Conservation (phyloP, 176 grass and related monocot genomes). For the Eragrostis curvula region DNA sequence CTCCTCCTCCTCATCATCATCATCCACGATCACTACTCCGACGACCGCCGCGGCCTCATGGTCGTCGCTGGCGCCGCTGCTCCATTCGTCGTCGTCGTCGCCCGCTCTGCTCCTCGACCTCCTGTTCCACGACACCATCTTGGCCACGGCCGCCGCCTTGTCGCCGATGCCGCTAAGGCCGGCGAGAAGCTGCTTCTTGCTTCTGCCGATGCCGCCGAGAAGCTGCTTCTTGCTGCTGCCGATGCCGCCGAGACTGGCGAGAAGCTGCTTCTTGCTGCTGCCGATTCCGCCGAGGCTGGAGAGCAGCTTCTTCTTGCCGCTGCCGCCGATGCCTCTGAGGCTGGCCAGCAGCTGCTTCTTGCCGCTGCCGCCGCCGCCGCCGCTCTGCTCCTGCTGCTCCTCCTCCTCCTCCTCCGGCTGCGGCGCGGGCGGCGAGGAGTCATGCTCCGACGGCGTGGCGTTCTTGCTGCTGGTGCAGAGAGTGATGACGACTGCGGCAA, state of each 20-base stretch:
- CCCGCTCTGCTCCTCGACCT: background rate
- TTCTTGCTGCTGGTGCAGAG: conserved; percentile 52
- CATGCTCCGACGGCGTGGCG: conserved; percentile 27
- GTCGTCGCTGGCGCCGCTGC: background rate
- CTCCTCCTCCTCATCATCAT: conserved; percentile 12
- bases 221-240: conserved; percentile 3
- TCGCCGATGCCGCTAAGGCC: conserved; percentile 49
- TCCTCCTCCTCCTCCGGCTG: background rate
- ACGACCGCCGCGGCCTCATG: background rate
- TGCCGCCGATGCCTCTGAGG: conserved; percentile 35
- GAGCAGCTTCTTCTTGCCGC: conserved; percentile 27
- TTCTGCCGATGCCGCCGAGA: conserved; percentile 5
- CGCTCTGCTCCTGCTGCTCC: background rate
- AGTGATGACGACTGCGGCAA: conserved; percentile 9
- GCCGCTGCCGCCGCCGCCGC: too few relatives aligned
- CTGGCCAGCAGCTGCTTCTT: conserved; percentile 26
- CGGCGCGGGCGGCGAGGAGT: conserved; percentile 24
- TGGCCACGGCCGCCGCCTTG: conserved; percentile 48
- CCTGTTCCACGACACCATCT: conserved; percentile 47
- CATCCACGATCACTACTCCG: too few relatives aligned
- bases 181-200: conserved; percentile 21
- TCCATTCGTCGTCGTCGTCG: background rate
- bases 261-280: conserved; percentile 1
- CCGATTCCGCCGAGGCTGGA: conserved; percentile 39
- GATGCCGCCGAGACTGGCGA: conserved; percentile 38